phyloP scores from a whole-genome alignment of 2,329 filamentous ascomycete species.

The Nigrograna mackinnonii region DNA sequence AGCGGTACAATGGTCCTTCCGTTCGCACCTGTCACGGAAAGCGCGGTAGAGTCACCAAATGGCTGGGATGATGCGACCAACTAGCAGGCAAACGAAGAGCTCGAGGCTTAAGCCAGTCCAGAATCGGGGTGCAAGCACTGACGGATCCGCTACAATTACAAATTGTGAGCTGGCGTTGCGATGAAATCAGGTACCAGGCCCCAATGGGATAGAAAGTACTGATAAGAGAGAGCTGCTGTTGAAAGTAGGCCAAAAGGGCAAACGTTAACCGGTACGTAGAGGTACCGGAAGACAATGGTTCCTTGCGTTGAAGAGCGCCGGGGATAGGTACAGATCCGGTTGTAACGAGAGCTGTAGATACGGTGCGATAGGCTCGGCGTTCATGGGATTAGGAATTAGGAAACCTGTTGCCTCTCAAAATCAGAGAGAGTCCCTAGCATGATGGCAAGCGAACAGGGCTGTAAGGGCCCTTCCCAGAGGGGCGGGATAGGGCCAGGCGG shows the following conservation, averaged over 20 bases:
- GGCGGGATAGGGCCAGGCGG: slow-evolving; percentile 19
- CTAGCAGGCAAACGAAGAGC: slow-evolving; percentile 7
- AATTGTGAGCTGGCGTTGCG: slow-evolving; percentile 11
- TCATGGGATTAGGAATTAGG: slow-evolving; percentile 27
- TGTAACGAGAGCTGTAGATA: slow-evolving; percentile 16
- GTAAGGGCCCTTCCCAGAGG: slow-evolving; percentile 20
- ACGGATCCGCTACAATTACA: slow-evolving; percentile 15
- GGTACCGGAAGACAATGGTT: slow-evolving; percentile 24
- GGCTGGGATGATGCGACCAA: slow-evolving; percentile 9
- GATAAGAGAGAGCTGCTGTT: slow-evolving; percentile 17
- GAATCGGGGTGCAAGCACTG: slow-evolving; percentile 13
- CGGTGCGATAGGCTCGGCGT: slow-evolving; percentile 15
- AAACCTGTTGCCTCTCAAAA: slow-evolving; percentile 22
- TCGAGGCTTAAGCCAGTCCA: slow-evolving; percentile 10
- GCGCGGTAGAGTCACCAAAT: slow-evolving; percentile 8
- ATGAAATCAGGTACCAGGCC: slow-evolving; percentile 12
- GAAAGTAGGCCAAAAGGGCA: slow-evolving; percentile 17
- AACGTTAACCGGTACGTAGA: slow-evolving; percentile 16
- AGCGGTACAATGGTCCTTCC: slow-evolving; percentile 12
- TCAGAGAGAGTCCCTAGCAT: slow-evolving; percentile 34
- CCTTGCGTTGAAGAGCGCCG: slow-evolving; percentile 25
- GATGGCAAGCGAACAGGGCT: slow-evolving; percentile 21
- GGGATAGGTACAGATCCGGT: slow-evolving; percentile 19
- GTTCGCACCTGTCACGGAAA: slow-evolving; percentile 19
- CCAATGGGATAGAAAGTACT: slow-evolving; percentile 9